phyloP scores from a whole-genome alignment of 352 stramenopile species.

The Lagenidium giganteum region DNA sequence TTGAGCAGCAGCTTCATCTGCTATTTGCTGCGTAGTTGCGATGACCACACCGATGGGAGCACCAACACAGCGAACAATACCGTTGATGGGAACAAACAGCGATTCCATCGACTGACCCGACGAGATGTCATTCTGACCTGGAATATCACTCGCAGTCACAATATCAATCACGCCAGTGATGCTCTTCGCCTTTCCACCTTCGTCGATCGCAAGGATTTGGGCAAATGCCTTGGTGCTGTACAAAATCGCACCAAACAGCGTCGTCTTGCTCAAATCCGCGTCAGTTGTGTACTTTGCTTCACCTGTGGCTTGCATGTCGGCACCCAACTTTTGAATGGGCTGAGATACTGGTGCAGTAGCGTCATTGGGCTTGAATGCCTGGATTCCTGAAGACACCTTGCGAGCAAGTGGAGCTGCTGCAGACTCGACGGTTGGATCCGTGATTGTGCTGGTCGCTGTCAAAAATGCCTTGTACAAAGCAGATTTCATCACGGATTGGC shows the following conservation, averaged over 20 bases:
- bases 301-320: constrained; percentile 31
- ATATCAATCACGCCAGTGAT: constrained; percentile 34
- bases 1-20: constrained; percentile 17
- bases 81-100: constrained; percentile 38
- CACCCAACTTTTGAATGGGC: constrained; percentile 32
- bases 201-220: constrained; percentile 23
- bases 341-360: constrained; percentile 21
- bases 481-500: constrained; percentile 26
- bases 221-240: constrained; percentile 16
- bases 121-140: constrained; percentile 23
- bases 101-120: constrained; percentile 18
- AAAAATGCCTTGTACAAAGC: constrained; percentile 28
- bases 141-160: constrained; percentile 25
- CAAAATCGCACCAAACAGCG: constrained; percentile 31
- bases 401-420: constrained; percentile 11
- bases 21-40: constrained; percentile 23
- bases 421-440: constrained; percentile 12
- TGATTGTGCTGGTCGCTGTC: neutral
- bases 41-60: constrained; percentile 35
- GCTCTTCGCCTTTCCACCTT: constrained; percentile 7
- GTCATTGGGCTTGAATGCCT: constrained; percentile 20
- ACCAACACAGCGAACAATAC: constrained; percentile 31
- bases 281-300: constrained; percentile 42
- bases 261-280: constrained; percentile 10
- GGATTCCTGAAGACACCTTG: constrained; percentile 18